Base-by-base conservation (phyloP, 352 stramenopile species). In the Globisporangium camurandrum region DNA sequence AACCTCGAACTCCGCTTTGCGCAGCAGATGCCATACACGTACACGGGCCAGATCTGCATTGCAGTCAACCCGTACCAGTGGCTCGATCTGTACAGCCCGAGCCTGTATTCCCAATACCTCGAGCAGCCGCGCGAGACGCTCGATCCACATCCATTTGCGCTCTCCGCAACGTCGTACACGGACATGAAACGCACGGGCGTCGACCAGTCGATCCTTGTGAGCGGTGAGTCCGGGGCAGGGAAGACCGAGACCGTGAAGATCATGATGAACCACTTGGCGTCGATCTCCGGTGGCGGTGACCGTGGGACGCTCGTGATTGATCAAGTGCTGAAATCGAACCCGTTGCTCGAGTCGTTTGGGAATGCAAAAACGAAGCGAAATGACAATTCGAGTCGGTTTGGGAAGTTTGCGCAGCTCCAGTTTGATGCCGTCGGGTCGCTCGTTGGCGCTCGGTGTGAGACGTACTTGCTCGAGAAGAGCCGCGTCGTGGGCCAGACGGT, bases 381-480 rank as follows among this genome's bases (percentile, higher is more conserved):
- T 49, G 80, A 91, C 72, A 91, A 91, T 58, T 86, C 70, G 37
- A 78, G 61, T 69, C 71, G 80, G 9, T 91, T 91, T 56, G 77
- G 80, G 38, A 90, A 90, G 51, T 88, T 90, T 50, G 76, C 77
- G 14, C 79, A 90, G 59, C 63, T 90, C 10, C 79, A 90, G 55
- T 90, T 90, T 37, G 74, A 88, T 61, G 46, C 34, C 7, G 55
- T 67, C 23, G 76, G 79, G 3, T 81, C 67, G 17, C 68, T 86
- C 19, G 75, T 88, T 9, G 79, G 79, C 14, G 77, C 76, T 49
- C 65, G 78, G 27, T 85, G 72, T 43, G 76, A 88, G 53, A 98
- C 93, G 1, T 99, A 98, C 65, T 65, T 99, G 31, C 70, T 99
- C 11, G 95, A 99, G 64, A 98, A 98, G 65, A 95, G 89, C 33